A percentile compares a stretch with the other conserved stretches of the same genome.
phyloP scores from a whole-genome alignment of 805 yeast genomes.

The Cyberlindnera petersonii region DNA sequence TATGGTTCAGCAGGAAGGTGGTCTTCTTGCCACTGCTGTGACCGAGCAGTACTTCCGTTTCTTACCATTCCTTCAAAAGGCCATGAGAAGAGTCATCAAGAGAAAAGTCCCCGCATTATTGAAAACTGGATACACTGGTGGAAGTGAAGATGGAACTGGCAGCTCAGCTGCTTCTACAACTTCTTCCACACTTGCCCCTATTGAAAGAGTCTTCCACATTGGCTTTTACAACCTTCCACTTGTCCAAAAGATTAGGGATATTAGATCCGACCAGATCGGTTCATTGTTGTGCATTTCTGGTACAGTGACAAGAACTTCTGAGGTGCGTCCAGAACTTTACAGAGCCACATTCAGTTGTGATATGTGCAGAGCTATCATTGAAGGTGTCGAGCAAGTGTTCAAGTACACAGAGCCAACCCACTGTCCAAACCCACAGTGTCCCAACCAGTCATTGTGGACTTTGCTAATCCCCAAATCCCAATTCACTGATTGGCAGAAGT shows the following conservation, averaged over 20 bases:
- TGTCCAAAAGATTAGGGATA: slow-evolving; percentile 79
- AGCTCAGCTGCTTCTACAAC: slow-evolving; percentile 32
- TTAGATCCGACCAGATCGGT: slow-evolving; percentile 87
- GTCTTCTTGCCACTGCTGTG: slow-evolving; percentile 85
- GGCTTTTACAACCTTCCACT: slow-evolving; percentile 85
- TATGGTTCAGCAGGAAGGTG: slow-evolving; percentile 68
- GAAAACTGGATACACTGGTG: slow-evolving; percentile 36
- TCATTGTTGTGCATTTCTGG: slow-evolving; percentile 81
- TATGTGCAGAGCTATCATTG: slow-evolving; percentile 76
- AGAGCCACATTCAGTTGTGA: slow-evolving; percentile 88
- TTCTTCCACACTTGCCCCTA: slow-evolving; percentile 43
- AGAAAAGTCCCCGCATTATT: slow-evolving; percentile 72
- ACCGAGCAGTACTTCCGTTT: slow-evolving; percentile 91
- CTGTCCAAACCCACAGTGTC: slow-evolving; percentile 86
- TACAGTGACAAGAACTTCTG: slow-evolving; percentile 93
- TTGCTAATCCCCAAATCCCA: slow-evolving; percentile 78
- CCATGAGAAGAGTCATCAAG: slow-evolving; percentile 68
- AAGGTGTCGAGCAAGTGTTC: slow-evolving; percentile 89
- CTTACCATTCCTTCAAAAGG: slow-evolving; percentile 75
- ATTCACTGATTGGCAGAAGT: slow-evolving; percentile 95
- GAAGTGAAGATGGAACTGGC: slow-evolving; percentile 18
- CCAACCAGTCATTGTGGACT: slow-evolving; percentile 82
- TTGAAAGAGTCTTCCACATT: slow-evolving; percentile 80
- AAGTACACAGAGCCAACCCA: slow-evolving; percentile 91
- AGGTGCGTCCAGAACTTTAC: slow-evolving; percentile 91